Evolutionary conservation across 2,329 filamentous ascomycete genomes (phyloP).

Genomic region (Fusarium proliferatum): DNA sequence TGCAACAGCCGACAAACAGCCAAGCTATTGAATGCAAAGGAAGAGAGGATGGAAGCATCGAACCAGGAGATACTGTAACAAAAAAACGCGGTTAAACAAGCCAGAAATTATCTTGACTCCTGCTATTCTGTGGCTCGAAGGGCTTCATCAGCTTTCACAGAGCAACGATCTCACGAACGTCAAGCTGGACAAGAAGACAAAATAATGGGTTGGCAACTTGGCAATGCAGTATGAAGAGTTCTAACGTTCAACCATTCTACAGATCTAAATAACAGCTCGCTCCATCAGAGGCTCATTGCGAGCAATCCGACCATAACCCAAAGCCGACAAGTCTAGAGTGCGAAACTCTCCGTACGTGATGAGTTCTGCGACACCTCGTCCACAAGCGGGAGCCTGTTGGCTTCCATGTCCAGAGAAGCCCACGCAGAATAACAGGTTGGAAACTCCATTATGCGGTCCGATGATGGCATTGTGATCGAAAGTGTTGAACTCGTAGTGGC

Average conservation of each 20-base stretch:
- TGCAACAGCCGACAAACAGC: neutral
- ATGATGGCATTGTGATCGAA: conserved; percentile 26
- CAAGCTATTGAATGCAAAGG: neutral
- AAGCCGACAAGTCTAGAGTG: conserved; percentile 10
- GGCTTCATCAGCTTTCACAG: neutral
- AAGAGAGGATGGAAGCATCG: neutral
- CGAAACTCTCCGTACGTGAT: conserved; percentile 15
- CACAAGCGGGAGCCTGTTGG: conserved; percentile 19
- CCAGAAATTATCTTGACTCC: neutral
- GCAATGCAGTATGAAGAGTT: neutral
- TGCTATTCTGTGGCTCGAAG: neutral
- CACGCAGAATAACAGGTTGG: conserved; percentile 1
- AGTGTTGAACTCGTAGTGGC: conserved; percentile 22
- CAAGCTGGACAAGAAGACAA: neutral
- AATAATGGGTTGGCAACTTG: no score
- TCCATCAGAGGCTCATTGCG: conserved; percentile 11
- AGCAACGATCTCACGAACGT: no score
- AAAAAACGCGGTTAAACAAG: no score
- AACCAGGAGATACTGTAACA: no score
- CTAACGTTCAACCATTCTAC: neutral
- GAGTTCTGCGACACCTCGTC: conserved; percentile 13
- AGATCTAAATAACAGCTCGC: neutral
- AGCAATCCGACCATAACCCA: conserved; percentile 6
- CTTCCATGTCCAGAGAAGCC: conserved; percentile 21
- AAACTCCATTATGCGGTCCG: conserved; percentile 6